Evolutionary conservation across 148 eudicot genomes (phyloP).

Genomic region (Rhododendron griersonianum): DNA sequence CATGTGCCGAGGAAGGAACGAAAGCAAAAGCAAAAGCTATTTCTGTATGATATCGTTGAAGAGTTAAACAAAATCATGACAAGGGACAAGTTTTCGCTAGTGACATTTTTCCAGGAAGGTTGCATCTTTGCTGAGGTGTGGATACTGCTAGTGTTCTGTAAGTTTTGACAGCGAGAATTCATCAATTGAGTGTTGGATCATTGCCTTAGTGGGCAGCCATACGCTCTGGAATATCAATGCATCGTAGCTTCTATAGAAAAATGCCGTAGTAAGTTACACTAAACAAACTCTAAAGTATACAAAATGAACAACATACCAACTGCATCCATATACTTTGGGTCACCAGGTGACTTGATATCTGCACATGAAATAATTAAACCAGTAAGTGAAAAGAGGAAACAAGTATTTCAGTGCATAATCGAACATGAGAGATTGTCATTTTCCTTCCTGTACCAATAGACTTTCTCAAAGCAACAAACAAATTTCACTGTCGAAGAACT

Average conservation of each 20-base stretch:
- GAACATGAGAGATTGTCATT: neutral
- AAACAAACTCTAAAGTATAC: neutral
- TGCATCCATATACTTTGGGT: slow-evolving; percentile 73
- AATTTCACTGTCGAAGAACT: neutral
- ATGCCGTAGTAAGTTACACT: neutral
- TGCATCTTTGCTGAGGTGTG: neutral
- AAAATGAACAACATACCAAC: slow-evolving; percentile 46
- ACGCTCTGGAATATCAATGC: neutral
- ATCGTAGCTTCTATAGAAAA: neutral
- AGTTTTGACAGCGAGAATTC: neutral
- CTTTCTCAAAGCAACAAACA: slow-evolving; percentile 1
- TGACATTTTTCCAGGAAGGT: neutral
- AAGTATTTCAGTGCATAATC: neutral
- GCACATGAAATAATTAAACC: slow-evolving; percentile 18
- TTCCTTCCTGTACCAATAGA: neutral
- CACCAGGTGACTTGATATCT: slow-evolving; percentile 76
- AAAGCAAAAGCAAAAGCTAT: neutral
- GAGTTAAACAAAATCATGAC: neutral
- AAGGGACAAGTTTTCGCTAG: neutral
- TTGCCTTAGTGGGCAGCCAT: neutral
- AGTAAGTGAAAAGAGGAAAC: neutral
- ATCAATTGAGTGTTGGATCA: neutral
- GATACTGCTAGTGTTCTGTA: neutral
- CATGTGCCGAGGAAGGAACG: neutral
- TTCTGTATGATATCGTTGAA: neutral